These are phyloP conservation scores for Penicillium brevicompactum DNA, from an alignment of 2,329 filamentous ascomycete genomes.

Conservation along the genomic window DNA sequence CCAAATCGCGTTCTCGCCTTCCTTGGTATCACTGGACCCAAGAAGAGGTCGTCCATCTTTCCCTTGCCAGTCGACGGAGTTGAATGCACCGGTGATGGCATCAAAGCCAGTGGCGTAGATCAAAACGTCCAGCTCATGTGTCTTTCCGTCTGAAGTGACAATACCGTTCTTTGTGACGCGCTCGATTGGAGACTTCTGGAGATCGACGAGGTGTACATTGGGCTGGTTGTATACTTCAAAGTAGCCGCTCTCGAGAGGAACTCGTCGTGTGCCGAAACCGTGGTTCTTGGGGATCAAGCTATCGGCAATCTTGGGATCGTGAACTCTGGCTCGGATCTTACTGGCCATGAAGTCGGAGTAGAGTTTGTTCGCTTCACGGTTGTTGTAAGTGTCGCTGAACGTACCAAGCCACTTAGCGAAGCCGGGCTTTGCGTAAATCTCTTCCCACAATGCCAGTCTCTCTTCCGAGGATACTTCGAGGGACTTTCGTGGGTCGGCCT, in stretches of 20 bases:
- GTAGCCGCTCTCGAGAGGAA: constrained; percentile 29
- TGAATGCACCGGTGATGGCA: constrained; percentile 45
- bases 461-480: constrained; percentile 17
- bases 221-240: constrained; percentile 38
- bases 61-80: constrained; percentile 42
- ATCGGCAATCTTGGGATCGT: constrained; percentile 18
- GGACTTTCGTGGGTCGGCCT: constrained; percentile 19
- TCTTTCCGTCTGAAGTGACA: constrained; percentile 37
- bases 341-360: constrained; percentile 23
- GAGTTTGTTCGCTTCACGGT: constrained; percentile 19
- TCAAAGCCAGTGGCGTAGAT: constrained; percentile 51
- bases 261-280: constrained; percentile 19
- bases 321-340: constrained; percentile 20
- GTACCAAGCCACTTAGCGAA: constrained; percentile 24
- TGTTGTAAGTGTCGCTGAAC: constrained; percentile 20
- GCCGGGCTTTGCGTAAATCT: constrained; percentile 19
- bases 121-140: constrained; percentile 46
- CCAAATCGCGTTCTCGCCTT: constrained; percentile 25
- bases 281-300: constrained; percentile 22
- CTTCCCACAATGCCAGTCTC: constrained; percentile 15
- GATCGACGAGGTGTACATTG: constrained; percentile 37
- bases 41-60: constrained; percentile 36
- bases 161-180: constrained; percentile 38
- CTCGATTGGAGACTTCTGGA: constrained; percentile 20
- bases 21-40: constrained; percentile 16